phyloP scores from a whole-genome alignment of 2,329 filamentous ascomycete species.

The Apiospora rasikravindrae region DNA sequence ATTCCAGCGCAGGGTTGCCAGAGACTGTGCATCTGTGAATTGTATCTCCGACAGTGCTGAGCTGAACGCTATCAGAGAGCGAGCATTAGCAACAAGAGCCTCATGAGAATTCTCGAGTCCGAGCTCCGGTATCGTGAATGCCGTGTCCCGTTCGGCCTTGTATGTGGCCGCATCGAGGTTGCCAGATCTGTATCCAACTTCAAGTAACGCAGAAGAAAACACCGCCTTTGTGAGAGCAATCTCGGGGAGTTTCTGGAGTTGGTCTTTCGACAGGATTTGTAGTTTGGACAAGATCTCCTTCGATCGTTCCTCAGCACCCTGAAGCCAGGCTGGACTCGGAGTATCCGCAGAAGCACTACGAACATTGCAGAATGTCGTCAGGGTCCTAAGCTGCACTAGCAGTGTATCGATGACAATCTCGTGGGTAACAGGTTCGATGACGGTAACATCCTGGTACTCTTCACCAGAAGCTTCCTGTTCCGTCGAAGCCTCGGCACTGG shows the following conservation, averaged over 20 bases:
- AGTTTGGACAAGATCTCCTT: slow-evolving; percentile 52
- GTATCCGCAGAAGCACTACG: slow-evolving; percentile 45
- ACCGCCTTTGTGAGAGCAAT: slow-evolving; percentile 34
- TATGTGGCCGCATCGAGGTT: slow-evolving; percentile 34
- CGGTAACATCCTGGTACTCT: slow-evolving; percentile 66
- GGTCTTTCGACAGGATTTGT: slow-evolving; percentile 25
- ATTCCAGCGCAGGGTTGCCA: slow-evolving; percentile 35
- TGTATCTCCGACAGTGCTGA: slow-evolving; percentile 31
- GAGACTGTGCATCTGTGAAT: slow-evolving; percentile 24
- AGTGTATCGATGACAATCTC: slow-evolving; percentile 71
- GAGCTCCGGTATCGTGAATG: slow-evolving; percentile 33
- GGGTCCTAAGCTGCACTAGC: slow-evolving; percentile 64
- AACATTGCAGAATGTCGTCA: slow-evolving; percentile 56
- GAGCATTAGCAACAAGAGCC: slow-evolving; percentile 31
- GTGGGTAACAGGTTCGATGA: slow-evolving; percentile 70
- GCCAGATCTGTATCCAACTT: slow-evolving; percentile 33
- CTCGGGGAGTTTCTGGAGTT: slow-evolving; percentile 31
- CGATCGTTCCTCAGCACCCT: slow-evolving; percentile 64
- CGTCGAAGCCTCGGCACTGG: slow-evolving; percentile 26
- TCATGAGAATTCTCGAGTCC: slow-evolving; percentile 26
- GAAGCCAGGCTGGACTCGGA: slow-evolving; percentile 45
- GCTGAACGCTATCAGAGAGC: slow-evolving; percentile 35
- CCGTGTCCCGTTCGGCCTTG: slow-evolving; percentile 33
- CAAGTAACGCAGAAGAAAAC: slow-evolving; percentile 33
- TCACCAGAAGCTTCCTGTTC: slow-evolving; percentile 34